Percentiles rank a stretch among this genome's conserved stretches.
phyloP scores from a whole-genome alignment of 495 filamentous ascomycete genomes.

The Neurospora sp. region DNA sequence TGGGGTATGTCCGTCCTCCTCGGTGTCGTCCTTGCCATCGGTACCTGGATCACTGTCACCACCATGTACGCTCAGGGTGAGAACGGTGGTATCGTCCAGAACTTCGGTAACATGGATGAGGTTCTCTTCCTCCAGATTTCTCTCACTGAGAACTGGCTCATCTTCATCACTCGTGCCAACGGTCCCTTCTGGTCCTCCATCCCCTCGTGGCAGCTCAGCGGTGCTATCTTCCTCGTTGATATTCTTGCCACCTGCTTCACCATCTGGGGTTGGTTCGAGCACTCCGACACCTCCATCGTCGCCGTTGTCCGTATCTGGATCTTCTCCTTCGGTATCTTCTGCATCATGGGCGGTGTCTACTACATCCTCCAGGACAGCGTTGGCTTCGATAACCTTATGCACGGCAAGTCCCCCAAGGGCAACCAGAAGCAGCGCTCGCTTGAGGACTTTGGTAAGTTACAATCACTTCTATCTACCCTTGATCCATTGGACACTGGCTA shows the following conservation, averaged over 20 bases:
- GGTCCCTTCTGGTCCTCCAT: constrained; percentile 76
- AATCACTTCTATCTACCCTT: background rate
- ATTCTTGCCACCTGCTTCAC: constrained; percentile 74
- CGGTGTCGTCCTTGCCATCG: constrained; percentile 67
- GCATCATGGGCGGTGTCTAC: constrained; percentile 48
- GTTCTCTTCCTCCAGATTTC: constrained; percentile 86
- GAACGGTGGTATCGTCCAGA: constrained; percentile 75
- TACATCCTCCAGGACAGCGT: constrained; percentile 66
- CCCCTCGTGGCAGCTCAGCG: constrained; percentile 71
- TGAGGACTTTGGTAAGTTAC: constrained; percentile 66
- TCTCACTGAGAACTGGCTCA: constrained; percentile 90
- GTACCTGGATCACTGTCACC: constrained; percentile 74
- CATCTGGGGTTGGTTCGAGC: constrained; percentile 67
- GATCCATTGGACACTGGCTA: constrained; percentile 13
- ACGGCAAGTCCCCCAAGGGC: constrained; percentile 71
- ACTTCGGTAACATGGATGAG: constrained; percentile 69
- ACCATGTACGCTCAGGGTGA: constrained; percentile 60
- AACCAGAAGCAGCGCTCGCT: constrained; percentile 62
- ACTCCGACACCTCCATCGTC: constrained; percentile 57
- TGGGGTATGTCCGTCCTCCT: constrained; percentile 86
- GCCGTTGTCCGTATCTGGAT: constrained; percentile 81
- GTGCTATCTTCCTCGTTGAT: constrained; percentile 71
- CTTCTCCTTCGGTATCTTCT: constrained; percentile 76
- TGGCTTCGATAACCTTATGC: constrained; percentile 85
- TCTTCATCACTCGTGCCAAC: constrained; percentile 88